These are phyloP conservation scores for Fraxinus paxiana DNA, from an alignment of 305 asterid genomes.

Conservation along the genomic window DNA sequence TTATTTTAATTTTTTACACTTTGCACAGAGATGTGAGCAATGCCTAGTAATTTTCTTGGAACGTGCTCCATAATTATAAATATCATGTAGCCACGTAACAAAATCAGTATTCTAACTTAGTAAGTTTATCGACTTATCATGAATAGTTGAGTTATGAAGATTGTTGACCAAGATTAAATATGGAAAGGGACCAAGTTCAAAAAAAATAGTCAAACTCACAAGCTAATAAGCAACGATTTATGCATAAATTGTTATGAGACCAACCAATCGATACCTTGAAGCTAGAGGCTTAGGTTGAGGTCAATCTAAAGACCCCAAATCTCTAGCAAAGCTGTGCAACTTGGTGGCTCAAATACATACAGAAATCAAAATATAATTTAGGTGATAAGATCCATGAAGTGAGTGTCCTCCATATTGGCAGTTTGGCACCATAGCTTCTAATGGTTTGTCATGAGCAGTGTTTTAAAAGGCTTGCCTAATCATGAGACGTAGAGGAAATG, in stretches of 20 bases:
- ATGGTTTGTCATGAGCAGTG: no score
- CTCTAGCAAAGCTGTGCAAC: neutral
- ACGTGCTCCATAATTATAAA: neutral
- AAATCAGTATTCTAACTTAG: no score
- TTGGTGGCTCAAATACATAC: neutral
- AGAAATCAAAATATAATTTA: neutral
- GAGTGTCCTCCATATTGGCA: neutral
- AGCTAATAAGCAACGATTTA: neutral
- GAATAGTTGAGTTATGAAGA: neutral
- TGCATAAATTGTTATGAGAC: neutral
- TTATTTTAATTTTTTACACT: neutral
- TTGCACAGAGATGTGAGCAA: neutral
- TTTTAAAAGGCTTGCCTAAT: neutral
- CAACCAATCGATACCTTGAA: neutral
- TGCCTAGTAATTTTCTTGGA: neutral
- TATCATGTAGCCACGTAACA: neutral
- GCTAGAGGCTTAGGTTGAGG: neutral
- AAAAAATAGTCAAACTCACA: neutral
- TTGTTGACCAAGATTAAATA: no score
- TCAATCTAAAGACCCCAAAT: neutral
- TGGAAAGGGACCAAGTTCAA: no score
- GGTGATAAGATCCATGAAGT: neutral
- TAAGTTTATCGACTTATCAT: neutral
- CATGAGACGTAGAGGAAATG: neutral
- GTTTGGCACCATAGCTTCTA: neutral